Conservation (phyloP, 805 yeast species). For the Cyberlindnera maritima region DNA sequence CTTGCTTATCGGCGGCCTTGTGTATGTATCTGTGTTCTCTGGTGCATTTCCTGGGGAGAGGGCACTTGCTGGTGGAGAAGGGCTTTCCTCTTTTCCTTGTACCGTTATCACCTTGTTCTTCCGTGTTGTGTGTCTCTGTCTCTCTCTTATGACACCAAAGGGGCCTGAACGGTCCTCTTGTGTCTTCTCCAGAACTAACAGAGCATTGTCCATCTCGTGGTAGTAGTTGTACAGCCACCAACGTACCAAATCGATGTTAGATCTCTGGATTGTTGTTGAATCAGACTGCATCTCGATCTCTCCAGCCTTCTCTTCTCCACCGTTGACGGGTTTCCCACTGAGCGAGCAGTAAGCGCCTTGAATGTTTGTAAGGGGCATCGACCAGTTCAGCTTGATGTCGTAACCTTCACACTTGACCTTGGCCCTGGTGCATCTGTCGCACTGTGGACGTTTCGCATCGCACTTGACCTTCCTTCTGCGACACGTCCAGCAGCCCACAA, state of each 20-base stretch:
- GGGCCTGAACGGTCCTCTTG: constrained; percentile 15
- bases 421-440: constrained; percentile 64
- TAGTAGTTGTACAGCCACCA: constrained; percentile 42
- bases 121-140: neutral
- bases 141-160: constrained; percentile 14
- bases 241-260: constrained; percentile 54
- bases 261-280: constrained; percentile 42
- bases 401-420: constrained; percentile 77
- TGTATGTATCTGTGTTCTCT: too few relatives aligned
- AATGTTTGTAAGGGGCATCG: constrained; percentile 45
- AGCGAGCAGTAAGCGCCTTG: constrained; percentile 35
- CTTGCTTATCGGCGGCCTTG: neutral
- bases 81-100: neutral
- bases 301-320: constrained; percentile 4
- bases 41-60: neutral
- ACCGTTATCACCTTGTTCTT: neutral
- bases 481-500: constrained; percentile 89
- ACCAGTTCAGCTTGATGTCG: constrained; percentile 77
- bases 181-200: constrained; percentile 39
- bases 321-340: constrained; percentile 11
- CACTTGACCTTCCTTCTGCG: constrained; percentile 80
- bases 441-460: constrained; percentile 66
- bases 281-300: constrained; percentile 10
- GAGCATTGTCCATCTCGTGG: constrained; percentile 73
- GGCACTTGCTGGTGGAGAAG: neutral